Percentiles rank a stretch among this genome's conserved stretches.
Evolutionary conservation across 352 stramenopile genomes (phyloP).

Genomic region (Pythium dissimile): DNA sequence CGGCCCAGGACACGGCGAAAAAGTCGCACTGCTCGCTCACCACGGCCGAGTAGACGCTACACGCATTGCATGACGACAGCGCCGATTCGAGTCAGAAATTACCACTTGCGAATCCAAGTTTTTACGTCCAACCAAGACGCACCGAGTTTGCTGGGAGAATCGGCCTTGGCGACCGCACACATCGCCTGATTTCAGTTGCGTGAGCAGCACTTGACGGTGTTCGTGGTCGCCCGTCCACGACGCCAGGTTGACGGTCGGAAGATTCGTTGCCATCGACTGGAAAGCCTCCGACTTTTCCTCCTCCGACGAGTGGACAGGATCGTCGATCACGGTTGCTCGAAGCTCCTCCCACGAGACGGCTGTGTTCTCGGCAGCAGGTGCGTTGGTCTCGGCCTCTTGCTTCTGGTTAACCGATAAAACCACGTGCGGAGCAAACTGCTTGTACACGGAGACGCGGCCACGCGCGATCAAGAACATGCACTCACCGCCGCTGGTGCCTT

Average conservation of each 20-base stretch:
- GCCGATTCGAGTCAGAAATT: too few species aligned
- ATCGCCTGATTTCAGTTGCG: slow-evolving; percentile 6
- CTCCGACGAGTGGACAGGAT: background rate
- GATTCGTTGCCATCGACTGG: background rate
- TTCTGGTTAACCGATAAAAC: slow-evolving; percentile 23
- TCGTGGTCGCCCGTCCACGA: background rate
- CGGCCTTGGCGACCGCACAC: slow-evolving; percentile 18
- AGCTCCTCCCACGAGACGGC: slow-evolving; percentile 28
- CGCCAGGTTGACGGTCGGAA: slow-evolving; percentile 2
- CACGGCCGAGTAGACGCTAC: slow-evolving; percentile 25
- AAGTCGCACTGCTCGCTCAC: slow-evolving; percentile 25
- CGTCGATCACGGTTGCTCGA: background rate
- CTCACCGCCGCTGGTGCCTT: slow-evolving; percentile 5
- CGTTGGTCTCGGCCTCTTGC: background rate
- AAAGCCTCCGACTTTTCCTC: slow-evolving; percentile 9
- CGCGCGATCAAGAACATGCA: slow-evolving; percentile 30
- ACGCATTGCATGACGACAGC: background rate
- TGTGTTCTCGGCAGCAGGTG: background rate
- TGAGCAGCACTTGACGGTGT: slow-evolving; percentile 12
- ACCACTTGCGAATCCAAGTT: too few species aligned
- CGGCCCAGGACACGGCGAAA: slow-evolving; percentile 14
- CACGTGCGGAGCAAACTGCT: slow-evolving; percentile 27
- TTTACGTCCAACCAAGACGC: background rate
- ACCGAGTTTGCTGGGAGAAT: slow-evolving; percentile 10
- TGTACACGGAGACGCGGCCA: slow-evolving; percentile 22